These are phyloP conservation scores for Yarrowia sp. DNA, from an alignment of 805 yeast species.

Conservation along the genomic window DNA sequence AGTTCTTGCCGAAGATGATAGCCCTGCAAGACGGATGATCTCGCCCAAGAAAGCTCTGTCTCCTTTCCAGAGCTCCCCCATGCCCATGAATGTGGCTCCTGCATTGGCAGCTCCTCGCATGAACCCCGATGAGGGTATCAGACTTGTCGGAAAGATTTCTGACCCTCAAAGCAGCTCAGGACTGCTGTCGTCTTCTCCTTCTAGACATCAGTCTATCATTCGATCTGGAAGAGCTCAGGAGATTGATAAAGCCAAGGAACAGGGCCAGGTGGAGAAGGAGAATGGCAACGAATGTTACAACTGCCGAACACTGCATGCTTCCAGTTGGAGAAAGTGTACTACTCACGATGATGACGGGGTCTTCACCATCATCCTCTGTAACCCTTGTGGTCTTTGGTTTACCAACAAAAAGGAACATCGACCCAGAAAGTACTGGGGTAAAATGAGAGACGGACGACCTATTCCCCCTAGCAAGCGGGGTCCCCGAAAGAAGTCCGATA, in stretches of 20 bases:
- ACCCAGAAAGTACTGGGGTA: conserved; percentile 44
- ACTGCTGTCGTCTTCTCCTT: conserved; percentile 23
- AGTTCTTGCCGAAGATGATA: conserved; percentile 15
- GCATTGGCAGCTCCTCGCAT: not conserved
- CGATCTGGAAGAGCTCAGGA: conserved; percentile 26
- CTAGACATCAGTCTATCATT: conserved; percentile 13
- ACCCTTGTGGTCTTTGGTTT: conserved; percentile 47
- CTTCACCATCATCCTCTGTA: conserved; percentile 42
- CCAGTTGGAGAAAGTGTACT: conserved; percentile 47
- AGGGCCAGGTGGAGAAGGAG: conserved; percentile 43
- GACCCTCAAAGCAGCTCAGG: conserved; percentile 22
- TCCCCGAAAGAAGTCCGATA: conserved; percentile 28
- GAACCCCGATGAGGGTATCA: not conserved
- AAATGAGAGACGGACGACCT: conserved; percentile 30
- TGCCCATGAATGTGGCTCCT: not conserved
- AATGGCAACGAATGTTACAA: conserved; percentile 47
- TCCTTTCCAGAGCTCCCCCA: conserved; percentile 27
- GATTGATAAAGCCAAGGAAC: conserved; percentile 26
- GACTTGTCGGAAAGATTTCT: not conserved
- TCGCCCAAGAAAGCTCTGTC: conserved; percentile 31
- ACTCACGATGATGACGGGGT: conserved; percentile 41
- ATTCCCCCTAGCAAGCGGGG: conserved; percentile 25
- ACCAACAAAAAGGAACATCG: conserved; percentile 43
- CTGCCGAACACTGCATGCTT: conserved; percentile 48
- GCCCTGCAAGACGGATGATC: conserved; percentile 1